phyloP scores from a whole-genome alignment of 768 basidiomycete species.

The Boletus subcaerulescens region DNA sequence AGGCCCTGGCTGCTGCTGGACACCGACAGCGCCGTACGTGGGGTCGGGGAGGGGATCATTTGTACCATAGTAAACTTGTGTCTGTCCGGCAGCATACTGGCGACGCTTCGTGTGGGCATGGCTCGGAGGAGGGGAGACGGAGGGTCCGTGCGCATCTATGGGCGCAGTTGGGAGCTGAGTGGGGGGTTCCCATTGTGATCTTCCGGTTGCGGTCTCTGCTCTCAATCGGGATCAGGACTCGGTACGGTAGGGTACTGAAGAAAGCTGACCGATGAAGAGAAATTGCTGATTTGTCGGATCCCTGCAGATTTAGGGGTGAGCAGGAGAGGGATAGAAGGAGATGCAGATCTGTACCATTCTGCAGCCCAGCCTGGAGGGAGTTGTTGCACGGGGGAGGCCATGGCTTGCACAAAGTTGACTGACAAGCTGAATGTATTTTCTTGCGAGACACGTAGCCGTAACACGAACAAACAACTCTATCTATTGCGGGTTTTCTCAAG shows the following conservation, averaged over 20 bases:
- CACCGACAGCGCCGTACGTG: constrained; percentile 37
- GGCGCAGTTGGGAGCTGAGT: constrained; percentile 37
- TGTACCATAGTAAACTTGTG: constrained; percentile 78
- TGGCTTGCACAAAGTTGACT: constrained; percentile 13
- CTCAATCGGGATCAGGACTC: constrained; percentile 15
- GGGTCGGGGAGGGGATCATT: constrained; percentile 46
- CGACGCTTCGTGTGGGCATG: constrained; percentile 64
- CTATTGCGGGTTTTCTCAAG: constrained; percentile 32
- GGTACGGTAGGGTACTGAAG: constrained; percentile 4
- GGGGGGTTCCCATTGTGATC: constrained; percentile 88
- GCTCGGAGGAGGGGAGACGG: constrained; percentile 43
- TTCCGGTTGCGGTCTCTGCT: constrained; percentile 78
- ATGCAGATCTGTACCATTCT: constrained; percentile 65
- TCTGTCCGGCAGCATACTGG: constrained; percentile 93
- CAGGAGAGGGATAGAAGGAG: neutral
- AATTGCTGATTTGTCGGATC: constrained; percentile 76
- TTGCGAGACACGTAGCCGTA: constrained; percentile 23
- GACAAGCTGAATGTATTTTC: constrained; percentile 9
- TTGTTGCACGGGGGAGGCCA: constrained; percentile 56
- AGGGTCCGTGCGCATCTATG: constrained; percentile 38
- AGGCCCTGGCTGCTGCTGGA: constrained; percentile 38
- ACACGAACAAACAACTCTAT: constrained; percentile 24
- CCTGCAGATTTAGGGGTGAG: constrained; percentile 45
- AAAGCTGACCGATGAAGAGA: constrained; percentile 79
- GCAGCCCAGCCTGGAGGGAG: constrained; percentile 91